Percentiles rank a stretch among this genome's conserved stretches.
phyloP scores from a whole-genome alignment of 2,329 filamentous ascomycete species.

The Trichoderma sp. region DNA sequence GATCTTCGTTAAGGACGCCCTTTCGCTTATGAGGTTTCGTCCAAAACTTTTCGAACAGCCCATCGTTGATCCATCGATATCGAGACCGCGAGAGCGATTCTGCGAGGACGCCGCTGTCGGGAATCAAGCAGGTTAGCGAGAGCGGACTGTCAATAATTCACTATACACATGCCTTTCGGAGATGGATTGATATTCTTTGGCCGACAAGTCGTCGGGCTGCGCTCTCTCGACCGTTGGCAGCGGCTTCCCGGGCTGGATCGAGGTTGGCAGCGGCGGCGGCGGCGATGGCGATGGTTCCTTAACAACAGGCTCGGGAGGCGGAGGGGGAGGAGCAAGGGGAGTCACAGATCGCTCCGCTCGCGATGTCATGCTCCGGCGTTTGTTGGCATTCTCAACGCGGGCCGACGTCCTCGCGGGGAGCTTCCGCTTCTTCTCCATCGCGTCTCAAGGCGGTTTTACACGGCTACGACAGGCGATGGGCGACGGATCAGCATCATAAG shows the following conservation, averaged over 20 bases:
- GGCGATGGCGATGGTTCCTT: conserved; percentile 28
- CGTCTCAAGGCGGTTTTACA: conserved; percentile 20
- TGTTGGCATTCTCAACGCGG: conserved; percentile 56
- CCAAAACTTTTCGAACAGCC: conserved; percentile 76
- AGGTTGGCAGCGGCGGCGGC: conserved; percentile 54
- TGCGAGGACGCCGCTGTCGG: conserved; percentile 64
- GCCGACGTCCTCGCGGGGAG: conserved; percentile 60
- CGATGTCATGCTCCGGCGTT: conserved; percentile 57
- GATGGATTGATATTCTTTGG: conserved; percentile 68
- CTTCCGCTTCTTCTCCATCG: conserved; percentile 65
- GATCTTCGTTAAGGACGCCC: conserved; percentile 59
- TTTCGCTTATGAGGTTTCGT: conserved; percentile 68
- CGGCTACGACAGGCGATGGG: conserved; percentile 19
- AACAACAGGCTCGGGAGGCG: conserved; percentile 31
- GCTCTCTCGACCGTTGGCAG: conserved; percentile 67
- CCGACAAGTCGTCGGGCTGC: conserved; percentile 61
- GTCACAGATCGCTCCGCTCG: conserved; percentile 52
- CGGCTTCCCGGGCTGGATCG: conserved; percentile 62
- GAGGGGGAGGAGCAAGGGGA: conserved; percentile 35
- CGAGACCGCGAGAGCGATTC: conserved; percentile 73
- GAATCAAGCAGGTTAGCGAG: conserved; percentile 9
- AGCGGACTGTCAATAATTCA: background rate
- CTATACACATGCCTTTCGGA: conserved; percentile 58
- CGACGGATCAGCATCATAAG: conserved; percentile 31
- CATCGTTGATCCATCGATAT: conserved; percentile 67